Conservation (phyloP, 768 basidiomycete genomes). For the Tulasnella sp. region DNA sequence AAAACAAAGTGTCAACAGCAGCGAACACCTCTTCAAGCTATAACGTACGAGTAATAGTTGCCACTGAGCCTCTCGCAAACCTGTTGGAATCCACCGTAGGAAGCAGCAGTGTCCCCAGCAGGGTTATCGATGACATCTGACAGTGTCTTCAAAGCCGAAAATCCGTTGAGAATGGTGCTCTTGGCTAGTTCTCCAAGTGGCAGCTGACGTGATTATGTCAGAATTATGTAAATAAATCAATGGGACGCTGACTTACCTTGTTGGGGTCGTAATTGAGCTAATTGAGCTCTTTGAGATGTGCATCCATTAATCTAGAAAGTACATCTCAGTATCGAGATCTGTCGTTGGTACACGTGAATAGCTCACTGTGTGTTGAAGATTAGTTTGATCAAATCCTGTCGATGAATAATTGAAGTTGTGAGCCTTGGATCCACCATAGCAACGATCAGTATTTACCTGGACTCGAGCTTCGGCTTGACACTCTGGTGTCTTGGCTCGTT, state of each 20-base stretch:
- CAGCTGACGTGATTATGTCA: constrained; percentile 21
- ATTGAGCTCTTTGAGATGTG: constrained; percentile 44
- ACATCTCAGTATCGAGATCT: background rate
- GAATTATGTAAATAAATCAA: background rate
- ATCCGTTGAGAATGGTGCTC: constrained; percentile 45
- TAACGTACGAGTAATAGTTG: constrained; percentile 43
- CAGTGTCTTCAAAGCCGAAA: constrained; percentile 43
- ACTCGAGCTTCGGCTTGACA: constrained; percentile 34
- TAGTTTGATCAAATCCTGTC: constrained; percentile 14
- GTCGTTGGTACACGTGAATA: background rate
- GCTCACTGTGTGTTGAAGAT: constrained; percentile 28
- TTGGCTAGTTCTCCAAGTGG: constrained; percentile 54
- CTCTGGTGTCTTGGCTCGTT: constrained; percentile 32
- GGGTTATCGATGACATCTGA: constrained; percentile 41
- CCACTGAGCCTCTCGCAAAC: constrained; percentile 37
- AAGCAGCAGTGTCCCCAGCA: constrained; percentile 28
- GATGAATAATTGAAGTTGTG: background rate
- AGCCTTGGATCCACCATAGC: background rate
- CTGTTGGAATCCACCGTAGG: constrained; percentile 27
- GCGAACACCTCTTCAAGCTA: no score
- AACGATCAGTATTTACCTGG: constrained; percentile 16
- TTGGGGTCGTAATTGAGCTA: constrained; percentile 56
- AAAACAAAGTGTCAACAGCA: no score
- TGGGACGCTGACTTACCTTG: constrained; percentile 26
- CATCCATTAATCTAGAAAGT: constrained; percentile 36